Conservation (phyloP, 225 moss, liverwort and hornwort genomes). For the Bryum argenteum region DNA sequence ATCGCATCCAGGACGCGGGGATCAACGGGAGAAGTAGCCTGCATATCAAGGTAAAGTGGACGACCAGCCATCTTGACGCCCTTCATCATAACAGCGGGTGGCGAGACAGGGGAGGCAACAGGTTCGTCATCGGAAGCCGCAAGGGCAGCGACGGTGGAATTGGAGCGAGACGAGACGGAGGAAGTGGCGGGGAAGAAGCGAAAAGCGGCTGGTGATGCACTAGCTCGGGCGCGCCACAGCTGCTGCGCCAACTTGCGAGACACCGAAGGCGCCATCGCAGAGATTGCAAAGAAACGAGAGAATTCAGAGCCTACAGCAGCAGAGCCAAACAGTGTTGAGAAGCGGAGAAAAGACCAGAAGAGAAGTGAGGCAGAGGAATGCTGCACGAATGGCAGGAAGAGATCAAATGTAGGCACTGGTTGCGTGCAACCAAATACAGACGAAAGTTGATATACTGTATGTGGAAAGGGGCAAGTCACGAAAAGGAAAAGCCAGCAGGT, state of each 20-base stretch:
- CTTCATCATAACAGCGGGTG: conserved; percentile 63
- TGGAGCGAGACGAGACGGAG: conserved; percentile 10
- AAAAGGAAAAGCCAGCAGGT: too few species aligned
- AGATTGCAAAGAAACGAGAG: neutral
- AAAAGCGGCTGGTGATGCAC: conserved; percentile 13
- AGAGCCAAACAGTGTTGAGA: neutral
- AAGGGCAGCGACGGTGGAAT: conserved; percentile 37
- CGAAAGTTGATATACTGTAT: too few species aligned
- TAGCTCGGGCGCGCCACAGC: conserved; percentile 33
- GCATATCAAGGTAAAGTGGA: conserved; percentile 97
- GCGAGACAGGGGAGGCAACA: conserved; percentile 1
- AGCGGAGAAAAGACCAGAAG: too few species aligned
- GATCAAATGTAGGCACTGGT: too few species aligned
- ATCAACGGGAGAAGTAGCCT: conserved; percentile 95
- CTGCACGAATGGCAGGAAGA: too few species aligned
- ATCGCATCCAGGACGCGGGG: conserved; percentile 95
- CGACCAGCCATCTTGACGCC: conserved; percentile 93
- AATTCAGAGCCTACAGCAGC: neutral
- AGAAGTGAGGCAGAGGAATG: too few species aligned
- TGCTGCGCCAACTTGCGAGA: conserved; percentile 32
- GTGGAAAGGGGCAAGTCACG: too few species aligned
- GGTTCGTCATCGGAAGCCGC: conserved; percentile 18
- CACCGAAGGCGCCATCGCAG: conserved; percentile 27
- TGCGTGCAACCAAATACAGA: too few species aligned
- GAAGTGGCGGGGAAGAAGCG: neutral